phyloP scores from a whole-genome alignment of 2,329 filamentous ascomycete genomes.

The Chrysoporthe puriensis region DNA sequence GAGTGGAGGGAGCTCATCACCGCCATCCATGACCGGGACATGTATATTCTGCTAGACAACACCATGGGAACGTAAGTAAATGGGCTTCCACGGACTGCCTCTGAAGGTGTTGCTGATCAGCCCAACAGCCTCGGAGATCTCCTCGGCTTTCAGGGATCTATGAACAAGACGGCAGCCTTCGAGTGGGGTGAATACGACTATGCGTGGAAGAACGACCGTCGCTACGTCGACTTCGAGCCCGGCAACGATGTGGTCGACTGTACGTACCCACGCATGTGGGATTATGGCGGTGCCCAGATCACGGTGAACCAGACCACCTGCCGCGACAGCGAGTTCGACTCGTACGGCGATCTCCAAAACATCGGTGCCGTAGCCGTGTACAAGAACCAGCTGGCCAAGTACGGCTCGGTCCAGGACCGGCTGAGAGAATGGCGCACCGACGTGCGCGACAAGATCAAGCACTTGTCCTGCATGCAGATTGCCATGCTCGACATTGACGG shows the following conservation, averaged over 20 bases:
- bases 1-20: slow-evolving; percentile 60
- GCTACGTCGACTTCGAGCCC: slow-evolving; percentile 62
- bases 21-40: slow-evolving; percentile 63
- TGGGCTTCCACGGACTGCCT: slow-evolving; percentile 64
- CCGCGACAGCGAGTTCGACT: slow-evolving; percentile 66
- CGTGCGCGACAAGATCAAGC: slow-evolving; percentile 60
- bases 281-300: slow-evolving; percentile 57
- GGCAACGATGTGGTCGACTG: slow-evolving; percentile 59
- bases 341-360: slow-evolving; percentile 59
- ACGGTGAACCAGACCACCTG: slow-evolving; percentile 52
- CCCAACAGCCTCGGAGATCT: slow-evolving; percentile 55
- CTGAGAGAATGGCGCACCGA: slow-evolving; percentile 65
- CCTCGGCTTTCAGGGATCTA: slow-evolving; percentile 63
- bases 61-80: slow-evolving; percentile 65
- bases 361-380: slow-evolving; percentile 65
- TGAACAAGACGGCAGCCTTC: slow-evolving; percentile 63
- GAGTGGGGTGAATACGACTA: slow-evolving; percentile 58
- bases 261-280: slow-evolving; percentile 64
- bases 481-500: slow-evolving; percentile 67
- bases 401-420: slow-evolving; percentile 69
- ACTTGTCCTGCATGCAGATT: slow-evolving; percentile 67
- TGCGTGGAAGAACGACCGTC: slow-evolving; percentile 56
- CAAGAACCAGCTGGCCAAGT: slow-evolving; percentile 67
- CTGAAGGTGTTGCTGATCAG: slow-evolving; percentile 50
- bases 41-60: slow-evolving; percentile 70